phyloP scores from a whole-genome alignment of 2,329 filamentous ascomycete species.

The Fusarium sp. region DNA sequence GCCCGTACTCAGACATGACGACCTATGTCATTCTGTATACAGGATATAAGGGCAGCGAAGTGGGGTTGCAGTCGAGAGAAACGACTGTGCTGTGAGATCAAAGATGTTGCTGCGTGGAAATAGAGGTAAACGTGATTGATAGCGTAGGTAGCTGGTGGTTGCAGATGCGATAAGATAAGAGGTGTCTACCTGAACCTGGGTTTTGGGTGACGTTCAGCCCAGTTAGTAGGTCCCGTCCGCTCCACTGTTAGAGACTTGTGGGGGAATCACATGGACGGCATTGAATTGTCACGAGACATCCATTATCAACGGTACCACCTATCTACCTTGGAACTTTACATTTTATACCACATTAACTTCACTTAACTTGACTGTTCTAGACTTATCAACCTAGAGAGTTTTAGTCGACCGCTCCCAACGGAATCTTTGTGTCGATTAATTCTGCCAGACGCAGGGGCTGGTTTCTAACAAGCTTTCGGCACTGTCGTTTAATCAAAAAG shows the following conservation, averaged over 20 bases:
- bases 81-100: background rate
- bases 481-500: background rate
- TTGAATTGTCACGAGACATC: background rate
- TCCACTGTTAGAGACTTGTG: background rate
- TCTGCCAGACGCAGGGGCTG: background rate
- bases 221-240: background rate
- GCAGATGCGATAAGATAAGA: background rate
- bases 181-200: background rate
- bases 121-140: background rate
- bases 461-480: background rate
- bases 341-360: background rate
- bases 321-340: background rate
- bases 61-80: background rate
- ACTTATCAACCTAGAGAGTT: background rate
- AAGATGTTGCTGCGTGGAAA: background rate
- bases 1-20: conserved; percentile 54
- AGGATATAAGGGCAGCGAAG: background rate
- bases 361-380: background rate
- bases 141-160: background rate
- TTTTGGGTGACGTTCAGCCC: background rate
- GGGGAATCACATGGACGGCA: background rate
- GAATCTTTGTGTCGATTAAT: background rate
- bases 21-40: conserved; percentile 45
- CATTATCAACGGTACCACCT: background rate
- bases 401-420: background rate